Conservation (phyloP, 2,329 filamentous ascomycete genomes). For the Fusarium sororula region DNA sequence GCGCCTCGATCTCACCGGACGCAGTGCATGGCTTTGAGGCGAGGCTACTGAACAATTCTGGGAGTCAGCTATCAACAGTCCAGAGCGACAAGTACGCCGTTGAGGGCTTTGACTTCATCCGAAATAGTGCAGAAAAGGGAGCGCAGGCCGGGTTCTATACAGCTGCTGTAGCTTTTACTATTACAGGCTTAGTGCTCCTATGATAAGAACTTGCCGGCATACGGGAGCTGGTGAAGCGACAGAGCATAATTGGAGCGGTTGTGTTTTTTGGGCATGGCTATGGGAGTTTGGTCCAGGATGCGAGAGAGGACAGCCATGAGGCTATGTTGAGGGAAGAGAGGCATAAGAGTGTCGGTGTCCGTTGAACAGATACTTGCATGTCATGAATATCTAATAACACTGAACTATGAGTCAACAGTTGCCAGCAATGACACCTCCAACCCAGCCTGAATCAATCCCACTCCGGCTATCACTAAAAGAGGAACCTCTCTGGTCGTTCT, state of each 20-base stretch:
- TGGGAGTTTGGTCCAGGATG: too few species aligned
- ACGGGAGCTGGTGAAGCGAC: fast-evolving
- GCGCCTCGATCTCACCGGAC: neutral
- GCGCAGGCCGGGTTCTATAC: neutral
- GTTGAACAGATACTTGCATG: too few species aligned
- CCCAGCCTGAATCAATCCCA: too few species aligned
- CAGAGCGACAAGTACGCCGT: neutral
- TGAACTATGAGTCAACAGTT: too few species aligned
- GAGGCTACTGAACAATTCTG: neutral
- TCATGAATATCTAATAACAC: too few species aligned
- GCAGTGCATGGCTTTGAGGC: neutral
- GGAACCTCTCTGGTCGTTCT: neutral
- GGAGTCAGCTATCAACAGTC: neutral
- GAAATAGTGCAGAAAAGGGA: neutral
- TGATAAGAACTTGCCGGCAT: fast-evolving
- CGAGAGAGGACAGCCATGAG: too few species aligned
- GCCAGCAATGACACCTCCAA: too few species aligned
- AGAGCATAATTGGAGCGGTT: neutral
- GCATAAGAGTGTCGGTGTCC: too few species aligned
- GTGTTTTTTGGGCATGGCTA: too few species aligned
- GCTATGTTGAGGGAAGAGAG: too few species aligned
- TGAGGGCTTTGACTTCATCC: neutral
- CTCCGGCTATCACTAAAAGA: too few species aligned
- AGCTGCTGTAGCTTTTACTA: neutral
- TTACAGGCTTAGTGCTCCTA: fast-evolving